These are phyloP conservation scores for Cordyceps cicadae DNA, from an alignment of 2,329 filamentous ascomycete species.

Conservation along the genomic window DNA sequence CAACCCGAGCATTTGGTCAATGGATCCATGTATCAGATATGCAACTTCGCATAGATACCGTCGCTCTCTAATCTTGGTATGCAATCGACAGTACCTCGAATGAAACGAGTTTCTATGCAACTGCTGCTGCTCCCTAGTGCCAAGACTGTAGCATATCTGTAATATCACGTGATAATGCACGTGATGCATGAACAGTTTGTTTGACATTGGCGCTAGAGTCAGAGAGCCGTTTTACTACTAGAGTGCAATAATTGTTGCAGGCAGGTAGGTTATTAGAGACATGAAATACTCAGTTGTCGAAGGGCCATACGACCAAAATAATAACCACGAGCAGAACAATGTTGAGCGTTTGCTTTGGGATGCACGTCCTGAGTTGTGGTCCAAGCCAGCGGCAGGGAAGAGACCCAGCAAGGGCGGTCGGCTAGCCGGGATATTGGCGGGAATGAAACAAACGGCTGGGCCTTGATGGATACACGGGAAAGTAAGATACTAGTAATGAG, in stretches of 20 bases:
- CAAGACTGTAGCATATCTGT: neutral
- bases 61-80: no score
- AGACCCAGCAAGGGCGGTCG: neutral
- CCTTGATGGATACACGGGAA: neutral
- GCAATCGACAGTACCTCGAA: no score
- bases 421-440: constrained; percentile 3
- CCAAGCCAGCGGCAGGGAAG: neutral
- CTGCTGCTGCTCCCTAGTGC: neutral
- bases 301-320: no score
- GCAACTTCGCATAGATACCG: no score
- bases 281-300: neutral
- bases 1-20: no score
- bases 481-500: neutral
- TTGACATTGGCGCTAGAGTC: neutral
- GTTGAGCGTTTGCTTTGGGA: neutral
- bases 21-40: no score
- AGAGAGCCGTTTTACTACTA: neutral
- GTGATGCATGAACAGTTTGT: neutral
- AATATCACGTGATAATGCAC: neutral
- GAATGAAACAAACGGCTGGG: constrained; percentile 1
- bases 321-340: no score
- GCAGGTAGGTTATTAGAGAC: neutral
- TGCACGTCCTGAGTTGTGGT: neutral
- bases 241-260: neutral
- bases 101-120: no score